phyloP scores from a whole-genome alignment of 2,329 filamentous ascomycete species.

The Cryphonectria naterciae region DNA sequence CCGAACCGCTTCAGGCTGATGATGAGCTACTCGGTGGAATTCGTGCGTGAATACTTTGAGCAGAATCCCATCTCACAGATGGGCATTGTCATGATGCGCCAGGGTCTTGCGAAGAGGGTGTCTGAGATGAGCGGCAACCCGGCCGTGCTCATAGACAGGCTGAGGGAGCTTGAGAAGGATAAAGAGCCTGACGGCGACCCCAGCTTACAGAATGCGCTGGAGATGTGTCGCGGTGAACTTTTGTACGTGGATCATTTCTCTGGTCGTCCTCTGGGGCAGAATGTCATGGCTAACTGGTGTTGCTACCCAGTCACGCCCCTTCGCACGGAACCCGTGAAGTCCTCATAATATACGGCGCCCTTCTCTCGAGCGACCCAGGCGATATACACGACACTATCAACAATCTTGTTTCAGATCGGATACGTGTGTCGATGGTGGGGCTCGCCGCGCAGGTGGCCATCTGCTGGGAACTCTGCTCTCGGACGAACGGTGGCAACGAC shows the following conservation, averaged over 20 bases:
- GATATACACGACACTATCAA: constrained; percentile 92
- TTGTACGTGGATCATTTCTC: constrained; percentile 58
- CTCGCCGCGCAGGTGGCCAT: constrained; percentile 91
- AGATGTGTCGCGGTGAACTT: constrained; percentile 91
- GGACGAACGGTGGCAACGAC: constrained; percentile 81
- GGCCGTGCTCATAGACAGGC: constrained; percentile 78
- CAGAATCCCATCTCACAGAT: constrained; percentile 98
- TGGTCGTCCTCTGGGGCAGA: neutral
- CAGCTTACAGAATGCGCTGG: constrained; percentile 89
- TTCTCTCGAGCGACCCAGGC: constrained; percentile 88
- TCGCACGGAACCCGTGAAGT: constrained; percentile 93
- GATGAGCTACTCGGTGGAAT: constrained; percentile 81
- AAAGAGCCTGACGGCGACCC: constrained; percentile 74
- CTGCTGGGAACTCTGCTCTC: constrained; percentile 84
- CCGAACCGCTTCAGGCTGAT: constrained; percentile 84
- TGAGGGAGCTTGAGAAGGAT: constrained; percentile 67
- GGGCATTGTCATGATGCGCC: constrained; percentile 88
- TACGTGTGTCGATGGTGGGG: constrained; percentile 87
- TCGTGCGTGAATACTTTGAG: constrained; percentile 94
- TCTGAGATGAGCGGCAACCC: constrained; percentile 93
- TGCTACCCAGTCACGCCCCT: constrained; percentile 71
- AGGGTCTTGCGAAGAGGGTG: constrained; percentile 83
- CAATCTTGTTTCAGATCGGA: constrained; percentile 77
- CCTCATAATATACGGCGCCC: constrained; percentile 86
- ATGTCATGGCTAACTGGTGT: constrained; percentile 27